phyloP scores from a whole-genome alignment of 441 rosid species.

The Adansonia rubrostipa region DNA sequence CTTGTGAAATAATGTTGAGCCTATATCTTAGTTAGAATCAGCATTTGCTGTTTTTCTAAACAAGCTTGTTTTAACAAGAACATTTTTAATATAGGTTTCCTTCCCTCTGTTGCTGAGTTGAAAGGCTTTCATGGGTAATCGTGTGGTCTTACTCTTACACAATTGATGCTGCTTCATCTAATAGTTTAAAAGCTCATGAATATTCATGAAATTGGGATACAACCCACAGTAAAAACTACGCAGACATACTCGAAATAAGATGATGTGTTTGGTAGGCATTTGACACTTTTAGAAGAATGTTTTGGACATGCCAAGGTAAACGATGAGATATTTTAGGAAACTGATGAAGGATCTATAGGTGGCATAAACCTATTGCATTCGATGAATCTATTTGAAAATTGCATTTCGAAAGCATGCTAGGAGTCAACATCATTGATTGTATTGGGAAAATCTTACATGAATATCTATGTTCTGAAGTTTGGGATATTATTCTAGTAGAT shows the following conservation, averaged over 20 bases:
- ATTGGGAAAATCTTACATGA: conserved; percentile 88
- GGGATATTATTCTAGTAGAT: conserved; percentile 78
- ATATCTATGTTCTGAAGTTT: conserved; percentile 80
- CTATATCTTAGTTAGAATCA: conserved; percentile 72
- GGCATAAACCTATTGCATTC: conserved; percentile 19
- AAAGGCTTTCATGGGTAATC: conserved; percentile 45
- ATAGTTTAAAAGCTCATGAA: conserved; percentile 37
- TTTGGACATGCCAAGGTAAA: conserved; percentile 52
- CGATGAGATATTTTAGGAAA: conserved; percentile 32
- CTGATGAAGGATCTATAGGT: conserved; percentile 31
- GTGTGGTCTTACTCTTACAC: conserved; percentile 19
- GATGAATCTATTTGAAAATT: conserved; percentile 52
- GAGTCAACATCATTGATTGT: conserved; percentile 64
- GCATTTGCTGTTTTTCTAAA: conserved; percentile 77
- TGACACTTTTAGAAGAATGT: conserved; percentile 55
- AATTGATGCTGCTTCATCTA: conserved; percentile 31
- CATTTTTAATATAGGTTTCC: conserved; percentile 66
- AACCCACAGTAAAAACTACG: conserved; percentile 34
- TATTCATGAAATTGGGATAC: conserved; percentile 37
- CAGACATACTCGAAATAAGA: conserved; percentile 69
- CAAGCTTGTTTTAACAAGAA: conserved; percentile 61
- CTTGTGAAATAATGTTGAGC: conserved; percentile 33
- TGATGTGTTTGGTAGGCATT: conserved; percentile 72
- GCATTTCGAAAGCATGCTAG: conserved; percentile 51
- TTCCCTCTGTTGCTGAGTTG: conserved; percentile 79